Conservation (phyloP, 305 asterid species). For the Fraxinus sp. region DNA sequence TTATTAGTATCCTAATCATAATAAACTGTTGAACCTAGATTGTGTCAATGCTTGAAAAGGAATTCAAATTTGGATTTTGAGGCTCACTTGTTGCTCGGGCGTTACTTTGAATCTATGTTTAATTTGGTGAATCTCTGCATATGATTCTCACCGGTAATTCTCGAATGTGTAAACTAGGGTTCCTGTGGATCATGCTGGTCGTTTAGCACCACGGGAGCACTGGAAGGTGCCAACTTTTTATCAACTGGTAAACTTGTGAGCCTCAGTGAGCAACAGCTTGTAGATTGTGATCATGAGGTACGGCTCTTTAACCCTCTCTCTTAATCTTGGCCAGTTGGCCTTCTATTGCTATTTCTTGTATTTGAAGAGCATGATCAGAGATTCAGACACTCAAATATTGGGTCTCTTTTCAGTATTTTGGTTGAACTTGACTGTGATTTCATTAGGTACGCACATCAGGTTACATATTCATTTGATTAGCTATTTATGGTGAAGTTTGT, state of each 20-base stretch:
- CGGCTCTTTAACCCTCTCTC: not conserved
- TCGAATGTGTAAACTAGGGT: constrained; percentile 19
- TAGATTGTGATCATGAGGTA: constrained; percentile 43
- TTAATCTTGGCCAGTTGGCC: not conserved
- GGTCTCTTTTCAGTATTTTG: not conserved
- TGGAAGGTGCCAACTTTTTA: constrained; percentile 36
- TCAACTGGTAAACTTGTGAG: constrained; percentile 36
- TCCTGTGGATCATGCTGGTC: constrained; percentile 40
- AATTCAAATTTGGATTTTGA: not conserved
- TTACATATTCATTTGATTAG: not conserved
- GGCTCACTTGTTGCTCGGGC: not conserved
- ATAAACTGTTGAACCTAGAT: not conserved
- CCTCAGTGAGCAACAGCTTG: constrained; percentile 44
- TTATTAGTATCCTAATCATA: not conserved
- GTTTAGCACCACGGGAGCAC: constrained; percentile 37
- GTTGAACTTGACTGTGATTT: not conserved
- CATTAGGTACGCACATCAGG: not conserved
- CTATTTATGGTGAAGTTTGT: not conserved
- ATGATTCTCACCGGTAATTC: not conserved
- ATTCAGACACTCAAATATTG: not conserved
- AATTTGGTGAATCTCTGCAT: not conserved
- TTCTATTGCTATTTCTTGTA: too few species aligned
- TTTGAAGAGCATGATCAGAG: not conserved
- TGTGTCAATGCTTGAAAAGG: not conserved
- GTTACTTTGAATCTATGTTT: not conserved